Conservation (phyloP, 2,329 filamentous ascomycete species). For the Sclerotinia glacialis region DNA sequence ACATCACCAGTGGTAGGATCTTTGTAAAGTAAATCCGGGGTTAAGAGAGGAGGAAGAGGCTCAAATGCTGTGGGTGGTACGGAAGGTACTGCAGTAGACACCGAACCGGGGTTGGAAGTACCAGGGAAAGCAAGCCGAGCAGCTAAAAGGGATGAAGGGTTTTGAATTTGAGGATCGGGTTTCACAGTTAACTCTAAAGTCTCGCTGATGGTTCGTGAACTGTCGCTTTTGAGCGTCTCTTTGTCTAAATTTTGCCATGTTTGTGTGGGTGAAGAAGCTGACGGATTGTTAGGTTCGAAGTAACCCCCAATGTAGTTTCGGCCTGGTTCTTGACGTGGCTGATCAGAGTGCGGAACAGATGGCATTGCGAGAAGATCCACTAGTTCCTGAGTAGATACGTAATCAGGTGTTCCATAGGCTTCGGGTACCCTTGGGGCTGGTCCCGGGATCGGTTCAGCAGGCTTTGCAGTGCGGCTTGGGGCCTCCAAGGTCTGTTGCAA, state of each 20-base stretch:
- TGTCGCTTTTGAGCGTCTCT: not conserved
- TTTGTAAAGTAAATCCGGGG: not conserved
- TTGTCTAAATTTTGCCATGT: not conserved
- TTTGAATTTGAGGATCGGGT: not conserved
- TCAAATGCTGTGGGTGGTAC: not conserved
- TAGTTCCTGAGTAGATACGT: not conserved
- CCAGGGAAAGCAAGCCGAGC: not conserved
- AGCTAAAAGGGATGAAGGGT: not conserved
- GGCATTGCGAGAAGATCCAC: not conserved
- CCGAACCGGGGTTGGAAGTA: not conserved
- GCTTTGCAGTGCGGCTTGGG: not conserved
- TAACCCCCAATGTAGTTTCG: not conserved
- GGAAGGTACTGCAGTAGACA: not conserved
- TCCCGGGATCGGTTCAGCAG: not conserved
- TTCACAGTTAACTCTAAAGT: not conserved
- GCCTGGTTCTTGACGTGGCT: not conserved
- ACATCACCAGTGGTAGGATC: slow-evolving; percentile 5
- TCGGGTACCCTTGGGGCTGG: not conserved
- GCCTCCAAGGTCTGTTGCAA: not conserved
- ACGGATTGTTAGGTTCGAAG: not conserved
- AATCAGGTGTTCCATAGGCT: not conserved
- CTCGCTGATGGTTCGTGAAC: not conserved
- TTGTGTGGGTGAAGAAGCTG: not conserved
- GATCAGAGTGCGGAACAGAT: not conserved
- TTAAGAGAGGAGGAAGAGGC: slow-evolving; percentile 4